Evolutionary conservation across 2,329 filamentous ascomycete species (phyloP).

Genomic region (Gyromitra esculenta): DNA sequence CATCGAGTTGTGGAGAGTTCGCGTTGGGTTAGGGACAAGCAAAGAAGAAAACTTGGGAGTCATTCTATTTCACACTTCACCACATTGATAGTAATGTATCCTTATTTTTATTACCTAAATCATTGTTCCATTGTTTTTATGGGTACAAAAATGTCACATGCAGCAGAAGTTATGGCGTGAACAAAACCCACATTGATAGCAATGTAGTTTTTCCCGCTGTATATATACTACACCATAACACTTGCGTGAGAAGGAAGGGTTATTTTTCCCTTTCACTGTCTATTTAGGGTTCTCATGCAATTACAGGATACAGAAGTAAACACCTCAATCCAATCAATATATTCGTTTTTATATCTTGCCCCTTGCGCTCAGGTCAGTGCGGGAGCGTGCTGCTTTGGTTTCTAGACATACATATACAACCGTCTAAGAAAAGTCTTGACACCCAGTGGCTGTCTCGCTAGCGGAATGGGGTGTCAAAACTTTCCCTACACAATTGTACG

Average conservation of each 20-base stretch:
- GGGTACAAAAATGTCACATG: no score
- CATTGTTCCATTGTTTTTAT: no score
- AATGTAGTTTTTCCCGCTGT: conserved; percentile 35
- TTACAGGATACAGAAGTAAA: neutral
- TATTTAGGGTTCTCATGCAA: neutral
- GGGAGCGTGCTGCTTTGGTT: no score
- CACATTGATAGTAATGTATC: conserved; percentile 41
- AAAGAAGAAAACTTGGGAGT: conserved; percentile 28
- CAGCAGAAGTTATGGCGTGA: no score
- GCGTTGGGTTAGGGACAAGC: conserved; percentile 25
- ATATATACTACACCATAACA: conserved; percentile 30
- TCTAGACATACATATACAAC: no score
- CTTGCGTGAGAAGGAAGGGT: conserved; percentile 10
- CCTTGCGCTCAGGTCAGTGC: no score
- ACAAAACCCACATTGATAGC: neutral
- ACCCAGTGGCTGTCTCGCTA: no score
- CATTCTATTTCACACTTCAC: conserved; percentile 17
- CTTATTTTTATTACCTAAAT: neutral
- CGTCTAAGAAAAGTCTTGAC: no score
- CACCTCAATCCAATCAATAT: neutral
- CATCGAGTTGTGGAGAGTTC: conserved; percentile 13
- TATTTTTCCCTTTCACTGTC: neutral
- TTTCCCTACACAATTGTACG: no score
- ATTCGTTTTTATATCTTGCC: neutral
- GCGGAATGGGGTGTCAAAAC: no score